These are phyloP conservation scores for Ceratocystis eucalypticola DNA, from an alignment of 2,329 filamentous ascomycete genomes.

Conservation along the genomic window DNA sequence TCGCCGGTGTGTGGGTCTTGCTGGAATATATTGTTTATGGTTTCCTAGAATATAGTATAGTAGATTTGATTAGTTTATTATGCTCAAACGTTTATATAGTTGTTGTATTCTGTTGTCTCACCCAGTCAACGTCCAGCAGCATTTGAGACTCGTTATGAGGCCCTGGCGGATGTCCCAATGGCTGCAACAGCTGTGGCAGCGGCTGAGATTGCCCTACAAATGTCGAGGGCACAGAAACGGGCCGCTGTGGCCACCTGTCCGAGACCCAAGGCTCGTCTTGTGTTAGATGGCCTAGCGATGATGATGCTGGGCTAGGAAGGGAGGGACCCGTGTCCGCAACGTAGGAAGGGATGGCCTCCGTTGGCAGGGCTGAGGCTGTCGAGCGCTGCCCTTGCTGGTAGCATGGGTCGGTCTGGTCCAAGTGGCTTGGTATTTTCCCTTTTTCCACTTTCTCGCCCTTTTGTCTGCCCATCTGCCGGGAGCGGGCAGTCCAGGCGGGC, in stretches of 20 bases:
- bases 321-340: background rate
- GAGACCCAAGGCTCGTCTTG: background rate
- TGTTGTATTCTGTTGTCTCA: background rate
- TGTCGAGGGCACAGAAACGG: background rate
- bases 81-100: background rate
- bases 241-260: background rate
- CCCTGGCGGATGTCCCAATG: background rate
- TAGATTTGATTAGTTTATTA: background rate
- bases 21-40: constrained; percentile 29
- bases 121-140: constrained; percentile 7
- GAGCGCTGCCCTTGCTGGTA: background rate
- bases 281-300: background rate
- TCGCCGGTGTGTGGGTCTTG: constrained; percentile 30
- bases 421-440: background rate
- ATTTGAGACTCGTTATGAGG: background rate
- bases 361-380: background rate
- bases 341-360: background rate
- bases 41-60: constrained; percentile 23
- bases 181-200: background rate
- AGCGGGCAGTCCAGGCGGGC: constrained; percentile 8
- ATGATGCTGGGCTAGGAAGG: background rate
- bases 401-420: background rate
- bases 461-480: background rate
- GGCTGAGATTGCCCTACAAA: background rate
- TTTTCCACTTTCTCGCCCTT: background rate